Base-by-base conservation (phyloP, 352 stramenopile species). In the Phytophthora multivora region DNA sequence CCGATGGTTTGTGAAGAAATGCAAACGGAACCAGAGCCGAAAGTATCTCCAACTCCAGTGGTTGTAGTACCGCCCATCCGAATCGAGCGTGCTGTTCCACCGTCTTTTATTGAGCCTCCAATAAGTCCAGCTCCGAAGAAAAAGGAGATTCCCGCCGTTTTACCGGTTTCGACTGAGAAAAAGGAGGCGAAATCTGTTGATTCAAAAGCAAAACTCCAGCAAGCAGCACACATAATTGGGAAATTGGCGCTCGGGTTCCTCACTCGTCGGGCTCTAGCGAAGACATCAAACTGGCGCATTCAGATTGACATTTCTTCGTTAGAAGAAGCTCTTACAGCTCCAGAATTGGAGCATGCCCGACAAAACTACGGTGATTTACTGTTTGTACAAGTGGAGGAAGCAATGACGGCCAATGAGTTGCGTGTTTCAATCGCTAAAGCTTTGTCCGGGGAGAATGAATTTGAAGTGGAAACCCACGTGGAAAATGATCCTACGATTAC, bases 361-460 rank as follows among this genome's bases (percentile, higher is more conserved):
- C 26, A 43, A 30, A 35, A 66, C 36, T 59, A 66, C 3, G 36
- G 59, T 3, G 45, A 70, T 13, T 28, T 63, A 10, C 28, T 71
- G 5, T 40, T 76, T 4, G 36, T 93, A 2, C 56, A 73, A 33
- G 74, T 90, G 7, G 73, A 80, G 18, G 58, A 61, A 30, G 33
- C 52, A 10, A 93, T 87, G 75, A 91, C 79, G 1, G 80, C 85
- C 25, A 88, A 89, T 16, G 67, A 78, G 31, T 61, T 93, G 12
- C 77, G 82, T 2, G 49, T 78, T 30, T 48, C 36, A 0, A 70
- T 93, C 26, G 80, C 85, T 15, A 60, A 73, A 15, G 59, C 49
- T 3, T 54, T 93, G 0, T 78, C 69, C 7, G 55, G 49, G 19
- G 66, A 67, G 19, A 46, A 73, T 28, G 49, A 66, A 30, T 61